phyloP scores from a whole-genome alignment of 2,329 filamentous ascomycete species.

The Trichoderma harzianum region DNA sequence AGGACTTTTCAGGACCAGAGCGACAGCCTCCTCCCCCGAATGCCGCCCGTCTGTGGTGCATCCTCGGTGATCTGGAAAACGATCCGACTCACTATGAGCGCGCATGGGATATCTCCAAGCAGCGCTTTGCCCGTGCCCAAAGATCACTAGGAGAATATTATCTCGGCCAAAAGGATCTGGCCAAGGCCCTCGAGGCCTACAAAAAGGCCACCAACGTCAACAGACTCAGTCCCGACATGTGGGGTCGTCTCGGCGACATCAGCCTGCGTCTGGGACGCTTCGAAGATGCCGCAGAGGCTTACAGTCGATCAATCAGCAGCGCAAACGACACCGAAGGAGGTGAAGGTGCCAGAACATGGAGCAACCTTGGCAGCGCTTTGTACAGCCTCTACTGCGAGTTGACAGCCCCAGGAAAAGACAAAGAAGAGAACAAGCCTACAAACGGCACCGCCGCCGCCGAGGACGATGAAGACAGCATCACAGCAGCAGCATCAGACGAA shows the following conservation, averaged over 20 bases:
- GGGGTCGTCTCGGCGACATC: slow-evolving; percentile 89
- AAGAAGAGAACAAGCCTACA: not conserved
- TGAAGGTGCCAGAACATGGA: slow-evolving; percentile 88
- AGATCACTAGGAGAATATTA: slow-evolving; percentile 80
- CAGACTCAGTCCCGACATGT: slow-evolving; percentile 75
- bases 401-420: slow-evolving; percentile 36
- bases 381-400: slow-evolving; percentile 63
- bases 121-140: slow-evolving; percentile 82
- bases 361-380: slow-evolving; percentile 84
- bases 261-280: slow-evolving; percentile 74
- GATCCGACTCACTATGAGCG: slow-evolving; percentile 73
- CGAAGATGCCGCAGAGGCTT: slow-evolving; percentile 76
- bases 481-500: slow-evolving; percentile 26
- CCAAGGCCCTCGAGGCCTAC: slow-evolving; percentile 74
- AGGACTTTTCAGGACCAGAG: slow-evolving; percentile 59
- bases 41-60: slow-evolving; percentile 85
- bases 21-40: slow-evolving; percentile 69
- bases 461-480: slow-evolving; percentile 25
- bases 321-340: slow-evolving; percentile 65
- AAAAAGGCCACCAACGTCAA: slow-evolving; percentile 73
- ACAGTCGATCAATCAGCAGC: slow-evolving; percentile 72
- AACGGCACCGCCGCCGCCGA: slow-evolving; percentile 30
- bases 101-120: slow-evolving; percentile 81
- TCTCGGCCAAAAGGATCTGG: slow-evolving; percentile 62
- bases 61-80: slow-evolving; percentile 83